Evolutionary conservation across 805 yeast species (phyloP).

Genomic region (Zygosaccharomyces kombuchaensis): DNA sequence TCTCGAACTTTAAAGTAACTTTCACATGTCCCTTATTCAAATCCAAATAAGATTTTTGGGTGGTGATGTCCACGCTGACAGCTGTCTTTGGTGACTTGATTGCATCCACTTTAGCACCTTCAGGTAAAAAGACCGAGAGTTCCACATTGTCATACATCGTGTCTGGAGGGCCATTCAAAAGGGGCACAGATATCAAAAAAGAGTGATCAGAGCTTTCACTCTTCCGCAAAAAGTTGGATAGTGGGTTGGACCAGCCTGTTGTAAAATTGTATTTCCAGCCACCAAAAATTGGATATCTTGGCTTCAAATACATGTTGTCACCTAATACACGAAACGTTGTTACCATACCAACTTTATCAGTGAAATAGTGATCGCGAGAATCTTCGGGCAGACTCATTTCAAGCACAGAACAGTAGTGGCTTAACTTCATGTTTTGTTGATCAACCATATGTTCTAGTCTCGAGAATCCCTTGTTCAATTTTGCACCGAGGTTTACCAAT

Average conservation of each 20-base stretch:
- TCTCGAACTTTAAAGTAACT: slow-evolving; percentile 52
- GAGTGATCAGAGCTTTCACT: slow-evolving; percentile 39
- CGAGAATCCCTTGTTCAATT: slow-evolving; percentile 65
- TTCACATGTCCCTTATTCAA: slow-evolving; percentile 73
- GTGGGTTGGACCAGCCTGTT: slow-evolving; percentile 78
- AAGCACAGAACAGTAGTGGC: slow-evolving; percentile 58
- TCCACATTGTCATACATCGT: slow-evolving; percentile 60
- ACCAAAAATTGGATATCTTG: slow-evolving; percentile 93
- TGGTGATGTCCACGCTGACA: slow-evolving; percentile 21
- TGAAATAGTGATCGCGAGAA: slow-evolving; percentile 66
- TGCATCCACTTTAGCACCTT: slow-evolving; percentile 63
- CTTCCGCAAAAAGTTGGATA: slow-evolving; percentile 49
- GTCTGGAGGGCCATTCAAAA: slow-evolving; percentile 67
- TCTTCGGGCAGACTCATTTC: slow-evolving; percentile 51
- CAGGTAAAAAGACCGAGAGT: slow-evolving; percentile 73
- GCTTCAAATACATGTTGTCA: slow-evolving; percentile 54
- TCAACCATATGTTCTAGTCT: slow-evolving; percentile 72
- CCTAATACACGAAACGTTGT: slow-evolving; percentile 56
- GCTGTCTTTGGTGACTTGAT: slow-evolving; percentile 51
- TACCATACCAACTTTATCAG: slow-evolving; percentile 91
- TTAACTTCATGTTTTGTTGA: slow-evolving; percentile 43
- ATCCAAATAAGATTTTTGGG: slow-evolving; percentile 64
- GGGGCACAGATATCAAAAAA: slow-evolving; percentile 62
- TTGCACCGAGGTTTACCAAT: slow-evolving; percentile 70
- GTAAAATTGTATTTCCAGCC: slow-evolving; percentile 96